These are phyloP conservation scores for Candida boleticola DNA, from an alignment of 805 yeast species.

Conservation along the genomic window DNA sequence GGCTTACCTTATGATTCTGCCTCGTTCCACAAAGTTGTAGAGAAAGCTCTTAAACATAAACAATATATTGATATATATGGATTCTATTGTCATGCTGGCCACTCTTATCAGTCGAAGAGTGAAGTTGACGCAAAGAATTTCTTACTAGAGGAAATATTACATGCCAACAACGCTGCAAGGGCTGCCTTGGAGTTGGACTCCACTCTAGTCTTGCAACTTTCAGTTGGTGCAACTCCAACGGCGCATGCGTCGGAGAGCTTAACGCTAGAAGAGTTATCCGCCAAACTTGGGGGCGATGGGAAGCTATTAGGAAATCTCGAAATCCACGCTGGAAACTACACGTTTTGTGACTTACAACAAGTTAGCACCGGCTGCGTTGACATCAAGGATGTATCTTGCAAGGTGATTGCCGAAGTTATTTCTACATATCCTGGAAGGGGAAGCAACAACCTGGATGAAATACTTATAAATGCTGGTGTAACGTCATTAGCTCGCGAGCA, in stretches of 20 bases:
- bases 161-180: slow-evolving; percentile 54
- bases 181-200: slow-evolving; percentile 35
- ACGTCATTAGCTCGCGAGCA: slow-evolving; percentile 65
- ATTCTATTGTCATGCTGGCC: slow-evolving; percentile 79
- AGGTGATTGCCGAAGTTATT: slow-evolving; percentile 59
- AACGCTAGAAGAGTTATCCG: slow-evolving; percentile 17
- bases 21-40: slow-evolving; percentile 35
- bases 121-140: slow-evolving; percentile 45
- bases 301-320: slow-evolving; percentile 49
- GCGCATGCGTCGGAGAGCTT: slow-evolving; percentile 53
- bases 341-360: slow-evolving; percentile 74
- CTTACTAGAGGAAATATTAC: slow-evolving; percentile 55
- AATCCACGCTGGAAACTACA: slow-evolving; percentile 80
- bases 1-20: slow-evolving; percentile 43
- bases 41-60: slow-evolving; percentile 20
- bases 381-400: slow-evolving; percentile 61
- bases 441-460: slow-evolving; percentile 51
- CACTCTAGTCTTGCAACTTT: slow-evolving; percentile 41
- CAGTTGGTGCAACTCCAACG: slow-evolving; percentile 85
- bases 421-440: slow-evolving; percentile 57
- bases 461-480: slow-evolving; percentile 70
- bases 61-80: slow-evolving; percentile 53
- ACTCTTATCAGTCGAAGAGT: slow-evolving; percentile 54
- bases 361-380: slow-evolving; percentile 62
- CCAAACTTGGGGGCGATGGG: slow-evolving; percentile 17